A percentile compares a stretch with the other conserved stretches of the same genome.
These are phyloP conservation scores for Crithidia fasciculata DNA, from an alignment of 208 protist genomes.

Conservation along the genomic window DNA sequence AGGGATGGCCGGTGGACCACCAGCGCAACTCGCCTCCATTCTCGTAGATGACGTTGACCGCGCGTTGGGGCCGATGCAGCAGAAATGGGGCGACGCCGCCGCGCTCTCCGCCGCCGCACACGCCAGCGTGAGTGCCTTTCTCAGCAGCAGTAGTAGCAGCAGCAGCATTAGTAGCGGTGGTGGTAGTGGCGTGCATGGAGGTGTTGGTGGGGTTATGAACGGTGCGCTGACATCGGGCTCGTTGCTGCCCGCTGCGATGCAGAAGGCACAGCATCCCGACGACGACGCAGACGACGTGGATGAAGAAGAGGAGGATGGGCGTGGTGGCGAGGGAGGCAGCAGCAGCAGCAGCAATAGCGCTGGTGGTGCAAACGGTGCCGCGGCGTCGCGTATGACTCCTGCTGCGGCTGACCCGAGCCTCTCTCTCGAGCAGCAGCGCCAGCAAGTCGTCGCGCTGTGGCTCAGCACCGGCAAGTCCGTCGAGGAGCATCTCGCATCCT, in stretches of 20 bases:
- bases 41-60: conserved; percentile 81
- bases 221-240: too few species aligned
- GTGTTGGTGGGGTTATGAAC: too few species aligned
- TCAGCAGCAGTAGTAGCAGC: not conserved
- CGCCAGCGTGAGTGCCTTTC: not conserved
- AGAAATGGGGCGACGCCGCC: conserved; percentile 50
- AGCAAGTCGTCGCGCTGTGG: conserved; percentile 37
- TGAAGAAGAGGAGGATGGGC: conserved; percentile 13
- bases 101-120: conserved; percentile 16
- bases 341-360: not conserved
- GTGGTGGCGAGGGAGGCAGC: not conserved
- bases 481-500: conserved; percentile 42
- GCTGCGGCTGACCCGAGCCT: conserved; percentile 12
- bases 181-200: too few species aligned
- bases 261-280: conserved; percentile 9
- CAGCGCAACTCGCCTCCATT: conserved; percentile 52
- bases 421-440: conserved; percentile 41
- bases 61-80: conserved; percentile 76
- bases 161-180: too few species aligned
- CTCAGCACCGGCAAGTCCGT: conserved; percentile 49
- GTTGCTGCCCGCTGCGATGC: not conserved
- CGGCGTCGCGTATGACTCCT: not conserved
- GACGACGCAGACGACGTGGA: not conserved
- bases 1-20: not conserved
- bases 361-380: not conserved